phyloP scores from a whole-genome alignment of 2,329 filamentous ascomycete species.

The Aspergillus pseudoterreus region DNA sequence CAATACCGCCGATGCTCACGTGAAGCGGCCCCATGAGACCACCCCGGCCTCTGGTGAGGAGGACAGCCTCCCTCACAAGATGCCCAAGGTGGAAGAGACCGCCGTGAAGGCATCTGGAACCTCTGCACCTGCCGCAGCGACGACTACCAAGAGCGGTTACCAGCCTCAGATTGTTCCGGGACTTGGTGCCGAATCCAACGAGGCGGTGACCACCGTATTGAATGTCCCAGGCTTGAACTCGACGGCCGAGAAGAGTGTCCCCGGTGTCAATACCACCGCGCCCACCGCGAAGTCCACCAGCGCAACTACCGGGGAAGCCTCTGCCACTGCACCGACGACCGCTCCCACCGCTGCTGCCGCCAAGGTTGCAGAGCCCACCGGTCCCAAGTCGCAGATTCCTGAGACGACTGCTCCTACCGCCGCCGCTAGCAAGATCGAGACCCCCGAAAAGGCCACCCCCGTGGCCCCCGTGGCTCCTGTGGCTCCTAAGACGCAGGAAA shows the following conservation, averaged over 20 bases:
- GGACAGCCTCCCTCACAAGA: conserved; percentile 31
- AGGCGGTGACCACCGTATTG: conserved; percentile 9
- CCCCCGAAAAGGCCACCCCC: conserved; percentile 4
- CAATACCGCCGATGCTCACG: conserved; percentile 21
- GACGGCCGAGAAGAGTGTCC: not conserved
- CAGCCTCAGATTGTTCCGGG: conserved; percentile 20
- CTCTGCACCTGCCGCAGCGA: conserved; percentile 1
- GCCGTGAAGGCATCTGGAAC: conserved; percentile 4
- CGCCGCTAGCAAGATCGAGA: conserved; percentile 12
- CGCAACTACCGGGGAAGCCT: not conserved
- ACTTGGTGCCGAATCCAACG: conserved; percentile 16
- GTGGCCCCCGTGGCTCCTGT: conserved; percentile 2
- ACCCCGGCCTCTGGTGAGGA: conserved; percentile 29
- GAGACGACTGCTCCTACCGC: conserved; percentile 8
- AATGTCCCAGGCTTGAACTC: conserved; percentile 12
- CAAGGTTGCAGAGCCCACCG: not conserved
- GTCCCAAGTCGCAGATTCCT: conserved; percentile 1
- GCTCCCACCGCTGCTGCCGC: not conserved
- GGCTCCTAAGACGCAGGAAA: conserved; percentile 9
- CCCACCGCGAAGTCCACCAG: not conserved
- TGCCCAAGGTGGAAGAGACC: conserved; percentile 29
- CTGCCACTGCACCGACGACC: not conserved
- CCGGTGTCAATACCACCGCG: no score
- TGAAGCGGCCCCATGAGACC: conserved; percentile 36
- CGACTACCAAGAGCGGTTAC: conserved; percentile 6